Evolutionary conservation across 306 rosid species (phyloP), one percentile per base, ranked within the genome.

Genomic region (Mimosa pudica): DNA sequence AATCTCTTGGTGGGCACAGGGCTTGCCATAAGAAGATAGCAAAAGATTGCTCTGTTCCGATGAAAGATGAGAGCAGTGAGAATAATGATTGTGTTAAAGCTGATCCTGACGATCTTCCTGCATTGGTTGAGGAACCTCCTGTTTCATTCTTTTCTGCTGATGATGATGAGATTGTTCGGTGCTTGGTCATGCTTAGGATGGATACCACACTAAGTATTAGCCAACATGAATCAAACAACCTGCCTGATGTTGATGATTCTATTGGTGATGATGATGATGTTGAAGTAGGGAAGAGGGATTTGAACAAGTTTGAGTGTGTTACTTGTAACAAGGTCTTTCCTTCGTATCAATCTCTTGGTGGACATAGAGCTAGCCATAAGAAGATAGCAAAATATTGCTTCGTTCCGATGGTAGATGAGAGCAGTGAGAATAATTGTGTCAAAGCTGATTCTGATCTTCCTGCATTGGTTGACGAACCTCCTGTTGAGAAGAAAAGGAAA

Each of bases 1-100:
- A 90, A 81, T 92, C 94, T 66, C 89, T 90, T 30, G 94, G 94
- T n/a, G 94, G 94, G 30, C 94, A 90, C 54, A 90, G 88, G 80
- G 92, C 94, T 10, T 85, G 94, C 70, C 94, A 90, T 71, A 88
- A 81, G 72, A 90, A 85, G 81, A 33, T 35, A 18, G 73, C 71
- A 74, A 86, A 76, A 83, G 85, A 86, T 2, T 81, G 87, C 83
- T 85, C 83, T 33, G 89, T 77, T 75, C 71, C 94, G 57, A 88
- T 54, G 55, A 90, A 48, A 52, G 75, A 78, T 3, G 87, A 82
- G 30, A 24, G 30, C 30, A 24, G 30, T 24, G 30, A 24, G 30
- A 24, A 24, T 24, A 24, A 24, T 24, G 30, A 24, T 24, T 24
- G 30, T 24, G 30, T 24, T 24, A 24, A 24, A 24, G 30, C 30